Evolutionary conservation across 768 basidiomycete genomes (phyloP).

Genomic region (Pholiota molesta): DNA sequence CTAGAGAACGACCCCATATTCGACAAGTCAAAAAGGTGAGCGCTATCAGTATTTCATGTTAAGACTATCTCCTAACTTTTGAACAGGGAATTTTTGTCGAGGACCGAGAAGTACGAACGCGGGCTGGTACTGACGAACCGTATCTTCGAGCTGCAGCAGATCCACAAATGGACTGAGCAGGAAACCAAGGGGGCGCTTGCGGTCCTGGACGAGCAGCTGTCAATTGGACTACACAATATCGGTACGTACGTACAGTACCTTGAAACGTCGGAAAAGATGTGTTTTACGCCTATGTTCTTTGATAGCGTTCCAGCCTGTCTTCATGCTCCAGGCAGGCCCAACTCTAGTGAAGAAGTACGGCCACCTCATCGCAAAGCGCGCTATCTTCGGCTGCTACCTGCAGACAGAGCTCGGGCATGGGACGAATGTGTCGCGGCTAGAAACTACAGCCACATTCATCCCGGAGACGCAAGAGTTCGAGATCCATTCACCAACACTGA

Average conservation of each 20-base stretch:
- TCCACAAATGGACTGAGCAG: constrained; percentile 53
- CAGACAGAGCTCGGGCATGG: constrained; percentile 85
- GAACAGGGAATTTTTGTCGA: constrained; percentile 56
- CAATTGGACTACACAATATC: constrained; percentile 42
- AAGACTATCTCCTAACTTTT: neutral
- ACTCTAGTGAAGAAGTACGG: constrained; percentile 56
- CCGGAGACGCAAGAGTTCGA: constrained; percentile 70
- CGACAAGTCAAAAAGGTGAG: constrained; percentile 59
- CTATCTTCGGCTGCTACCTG: constrained; percentile 71
- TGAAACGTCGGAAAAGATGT: neutral
- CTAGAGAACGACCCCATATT: constrained; percentile 60
- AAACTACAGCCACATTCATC: constrained; percentile 80
- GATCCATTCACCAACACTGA: constrained; percentile 73
- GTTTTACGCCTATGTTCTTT: neutral
- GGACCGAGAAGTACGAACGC: constrained; percentile 59
- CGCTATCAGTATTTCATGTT: neutral
- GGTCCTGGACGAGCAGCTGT: constrained; percentile 54
- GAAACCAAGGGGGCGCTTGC: constrained; percentile 50
- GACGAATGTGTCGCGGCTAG: constrained; percentile 66
- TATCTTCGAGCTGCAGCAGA: constrained; percentile 59
- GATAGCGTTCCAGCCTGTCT: constrained; percentile 69
- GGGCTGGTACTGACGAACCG: constrained; percentile 58
- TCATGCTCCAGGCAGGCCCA: constrained; percentile 61
- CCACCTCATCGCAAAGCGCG: constrained; percentile 50
- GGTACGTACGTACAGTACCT: constrained; percentile 37